A percentile compares a stretch with the other conserved stretches of the same genome.
phyloP scores from a whole-genome alignment of 371 early-diverging fungal genomes.

The Syncephalastrum monosporum region DNA sequence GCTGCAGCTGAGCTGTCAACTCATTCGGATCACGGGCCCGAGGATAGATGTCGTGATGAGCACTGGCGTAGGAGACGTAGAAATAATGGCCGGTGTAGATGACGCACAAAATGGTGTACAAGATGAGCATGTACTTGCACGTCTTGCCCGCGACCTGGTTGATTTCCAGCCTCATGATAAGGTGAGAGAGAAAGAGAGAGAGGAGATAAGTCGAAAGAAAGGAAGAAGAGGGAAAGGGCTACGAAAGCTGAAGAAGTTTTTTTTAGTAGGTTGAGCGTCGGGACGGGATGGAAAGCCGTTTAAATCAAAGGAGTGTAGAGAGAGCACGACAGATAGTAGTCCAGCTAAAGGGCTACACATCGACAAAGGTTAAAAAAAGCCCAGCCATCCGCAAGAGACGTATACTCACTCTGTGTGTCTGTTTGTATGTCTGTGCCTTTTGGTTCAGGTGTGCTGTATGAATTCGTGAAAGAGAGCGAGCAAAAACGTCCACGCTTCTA shows the following conservation, averaged over 20 bases:
- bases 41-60: conserved; percentile 11
- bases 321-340: too few species aligned
- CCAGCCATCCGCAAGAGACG: too few species aligned
- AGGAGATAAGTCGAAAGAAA: conserved; percentile 4
- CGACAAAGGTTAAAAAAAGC: too few species aligned
- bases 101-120: conserved; percentile 20
- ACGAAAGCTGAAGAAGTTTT: neutral
- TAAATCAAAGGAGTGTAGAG: too few species aligned
- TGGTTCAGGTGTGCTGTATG: conserved; percentile 1
- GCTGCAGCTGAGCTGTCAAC: neutral
- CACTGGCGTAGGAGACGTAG: conserved; percentile 12
- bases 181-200: conserved; percentile 1
- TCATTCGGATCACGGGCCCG: conserved; percentile 10
- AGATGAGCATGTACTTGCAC: conserved; percentile 14
- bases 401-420: too few species aligned
- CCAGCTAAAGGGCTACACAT: too few species aligned
- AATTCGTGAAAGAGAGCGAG: too few species aligned
- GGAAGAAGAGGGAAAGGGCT: conserved; percentile 9
- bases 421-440: neutral
- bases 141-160: conserved; percentile 15
- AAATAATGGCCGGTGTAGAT: conserved; percentile 20
- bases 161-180: conserved; percentile 13
- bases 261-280: too few species aligned
- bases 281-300: too few species aligned
- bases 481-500: too few species aligned